These are phyloP conservation scores for Pseudonitzschia multiseries DNA, from an alignment of 108 stramenopile species.

Conservation along the genomic window DNA sequence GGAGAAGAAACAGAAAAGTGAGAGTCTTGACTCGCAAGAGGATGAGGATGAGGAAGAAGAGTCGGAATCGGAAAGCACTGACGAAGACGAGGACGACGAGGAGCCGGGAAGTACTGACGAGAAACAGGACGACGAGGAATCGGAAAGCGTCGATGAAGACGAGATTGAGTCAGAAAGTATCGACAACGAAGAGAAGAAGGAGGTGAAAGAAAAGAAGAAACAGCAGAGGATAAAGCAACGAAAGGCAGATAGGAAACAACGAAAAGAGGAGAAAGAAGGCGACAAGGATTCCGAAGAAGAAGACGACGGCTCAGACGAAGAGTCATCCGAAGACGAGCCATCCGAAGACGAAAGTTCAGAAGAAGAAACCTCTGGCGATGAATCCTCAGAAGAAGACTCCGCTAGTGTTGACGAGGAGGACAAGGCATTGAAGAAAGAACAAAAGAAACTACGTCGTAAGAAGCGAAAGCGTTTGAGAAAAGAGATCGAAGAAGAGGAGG, in stretches of 20 bases:
- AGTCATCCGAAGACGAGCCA: neutral
- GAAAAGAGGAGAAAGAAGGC: neutral
- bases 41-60: neutral
- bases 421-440: neutral
- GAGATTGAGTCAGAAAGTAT: neutral
- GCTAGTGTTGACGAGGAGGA: neutral
- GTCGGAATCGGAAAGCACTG: neutral
- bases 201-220: neutral
- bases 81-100: neutral
- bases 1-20: neutral
- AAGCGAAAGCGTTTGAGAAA: neutral
- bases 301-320: neutral
- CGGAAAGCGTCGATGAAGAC: neutral
- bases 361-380: neutral
- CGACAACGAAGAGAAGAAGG: neutral
- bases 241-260: neutral
- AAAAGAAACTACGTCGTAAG: neutral
- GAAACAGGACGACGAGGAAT: neutral
- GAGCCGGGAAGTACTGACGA: neutral
- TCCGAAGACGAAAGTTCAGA: no score
- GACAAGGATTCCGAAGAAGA: neutral
- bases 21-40: neutral
- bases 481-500: neutral
- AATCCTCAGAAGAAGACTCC: neutral
- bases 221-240: neutral